A percentile compares a stretch with the other conserved stretches of the same genome.
Conservation (phyloP, 441 rosid genomes). For the Heliophila coronopifolia region DNA sequence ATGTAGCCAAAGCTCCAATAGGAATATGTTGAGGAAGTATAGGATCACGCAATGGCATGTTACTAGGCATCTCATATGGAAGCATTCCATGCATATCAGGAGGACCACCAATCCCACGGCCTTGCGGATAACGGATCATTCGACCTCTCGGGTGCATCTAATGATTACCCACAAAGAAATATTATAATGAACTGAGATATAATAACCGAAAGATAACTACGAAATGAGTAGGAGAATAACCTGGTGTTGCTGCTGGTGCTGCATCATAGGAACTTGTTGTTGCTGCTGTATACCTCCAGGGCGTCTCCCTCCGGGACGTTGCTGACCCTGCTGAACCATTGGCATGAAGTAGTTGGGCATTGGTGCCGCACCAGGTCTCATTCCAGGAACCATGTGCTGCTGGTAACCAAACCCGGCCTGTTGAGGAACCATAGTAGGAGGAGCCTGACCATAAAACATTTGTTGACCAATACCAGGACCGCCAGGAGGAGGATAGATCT, state of each 20-base stretch:
- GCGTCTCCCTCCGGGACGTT: slow-evolving; percentile 56
- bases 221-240: too few relatives aligned
- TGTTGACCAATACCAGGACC: slow-evolving; percentile 59
- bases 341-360: slow-evolving; percentile 50
- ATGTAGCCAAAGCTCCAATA: slow-evolving; percentile 42
- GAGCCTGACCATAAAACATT: slow-evolving; percentile 58
- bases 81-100: slow-evolving; percentile 46
- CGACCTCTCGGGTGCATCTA: slow-evolving; percentile 78
- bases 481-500: slow-evolving; percentile 54
- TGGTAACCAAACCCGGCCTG: slow-evolving; percentile 33
- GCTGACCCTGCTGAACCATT: slow-evolving; percentile 66
- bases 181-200: too few relatives aligned
- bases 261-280: slow-evolving; percentile 65
- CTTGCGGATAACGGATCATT: slow-evolving; percentile 59
- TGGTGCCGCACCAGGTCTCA: slow-evolving; percentile 39
- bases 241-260: too few relatives aligned
- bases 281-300: slow-evolving; percentile 56
- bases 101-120: slow-evolving; percentile 39
- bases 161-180: too few relatives aligned
- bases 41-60: slow-evolving; percentile 29
- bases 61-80: slow-evolving; percentile 46
- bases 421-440: slow-evolving; percentile 56
- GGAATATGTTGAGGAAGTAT: slow-evolving; percentile 40
- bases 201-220: too few relatives aligned
- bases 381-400: slow-evolving; percentile 34